Percentiles rank a stretch among this genome's conserved stretches.
Conservation (phyloP, 78 protist species). For the Anaeramoeba flamelloides region DNA sequence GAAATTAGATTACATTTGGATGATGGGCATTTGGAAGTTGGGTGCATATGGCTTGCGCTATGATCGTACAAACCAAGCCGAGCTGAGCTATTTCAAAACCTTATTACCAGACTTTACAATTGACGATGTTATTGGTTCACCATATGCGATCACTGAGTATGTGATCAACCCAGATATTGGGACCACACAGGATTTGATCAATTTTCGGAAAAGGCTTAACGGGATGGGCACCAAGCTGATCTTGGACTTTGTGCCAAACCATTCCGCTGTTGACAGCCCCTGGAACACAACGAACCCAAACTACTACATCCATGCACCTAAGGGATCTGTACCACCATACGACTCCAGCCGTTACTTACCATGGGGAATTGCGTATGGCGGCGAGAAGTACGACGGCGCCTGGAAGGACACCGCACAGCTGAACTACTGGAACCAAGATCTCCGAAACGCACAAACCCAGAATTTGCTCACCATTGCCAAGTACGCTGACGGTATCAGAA, state of each 20-base stretch:
- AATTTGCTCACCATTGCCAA: slow-evolving; percentile 30
- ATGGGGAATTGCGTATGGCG: slow-evolving; percentile 66
- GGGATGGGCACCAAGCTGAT: slow-evolving; percentile 35
- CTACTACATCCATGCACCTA: slow-evolving; percentile 41
- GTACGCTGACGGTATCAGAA: slow-evolving; percentile 52
- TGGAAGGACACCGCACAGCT: not conserved
- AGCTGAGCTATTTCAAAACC: slow-evolving; percentile 21
- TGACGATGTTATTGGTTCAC: slow-evolving; percentile 70
- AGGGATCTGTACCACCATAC: slow-evolving; percentile 36
- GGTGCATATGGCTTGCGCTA: slow-evolving; percentile 41
- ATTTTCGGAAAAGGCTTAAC: too few relatives aligned
- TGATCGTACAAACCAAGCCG: slow-evolving; percentile 44
- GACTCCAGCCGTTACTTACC: slow-evolving; percentile 30
- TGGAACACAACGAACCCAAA: slow-evolving; percentile 18
- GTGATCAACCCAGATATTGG: slow-evolving; percentile 46
- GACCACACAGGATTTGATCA: slow-evolving; percentile 15
- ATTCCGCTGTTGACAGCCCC: slow-evolving; percentile 49
- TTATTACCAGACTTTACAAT: slow-evolving; percentile 3
- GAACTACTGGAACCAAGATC: too few relatives aligned
- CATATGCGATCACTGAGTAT: slow-evolving; percentile 54
- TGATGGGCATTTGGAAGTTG: slow-evolving; percentile 68
- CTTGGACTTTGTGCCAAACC: slow-evolving; percentile 50
- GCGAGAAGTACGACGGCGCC: not conserved
- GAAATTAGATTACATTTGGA: slow-evolving; percentile 34
- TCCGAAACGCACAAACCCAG: not conserved